Conservation (phyloP, 2,329 filamentous ascomycete species). For the Fusarium verticillioides region DNA sequence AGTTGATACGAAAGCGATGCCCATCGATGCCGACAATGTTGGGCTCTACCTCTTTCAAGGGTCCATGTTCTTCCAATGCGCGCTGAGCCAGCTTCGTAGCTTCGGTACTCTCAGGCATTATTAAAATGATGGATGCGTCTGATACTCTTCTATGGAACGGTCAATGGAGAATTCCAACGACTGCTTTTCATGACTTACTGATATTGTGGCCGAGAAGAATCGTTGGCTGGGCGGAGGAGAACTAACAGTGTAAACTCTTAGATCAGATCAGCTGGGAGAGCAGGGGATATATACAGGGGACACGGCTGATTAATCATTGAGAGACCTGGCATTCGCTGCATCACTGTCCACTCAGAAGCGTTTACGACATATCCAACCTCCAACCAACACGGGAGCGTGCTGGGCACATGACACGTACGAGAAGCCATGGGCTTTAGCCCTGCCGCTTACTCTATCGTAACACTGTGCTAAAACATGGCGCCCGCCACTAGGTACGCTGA, state of each 20-base stretch:
- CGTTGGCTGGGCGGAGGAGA: neutral
- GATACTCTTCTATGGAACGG: fast-evolving
- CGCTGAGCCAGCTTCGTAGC: neutral
- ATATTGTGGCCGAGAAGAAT: neutral
- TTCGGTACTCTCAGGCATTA: neutral
- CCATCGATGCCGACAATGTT: neutral
- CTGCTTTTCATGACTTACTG: fast-evolving
- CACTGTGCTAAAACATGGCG: too few species aligned
- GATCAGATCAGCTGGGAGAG: neutral
- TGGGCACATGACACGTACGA: neutral
- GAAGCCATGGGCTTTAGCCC: neutral
- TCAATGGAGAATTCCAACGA: neutral
- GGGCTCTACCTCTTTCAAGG: neutral
- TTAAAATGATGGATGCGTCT: neutral
- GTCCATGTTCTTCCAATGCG: neutral
- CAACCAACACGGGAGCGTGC: neutral
- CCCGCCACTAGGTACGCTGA: too few species aligned
- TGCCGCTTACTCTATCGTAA: neutral
- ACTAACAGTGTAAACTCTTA: fast-evolving
- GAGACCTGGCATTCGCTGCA: neutral
- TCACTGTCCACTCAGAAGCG: neutral
- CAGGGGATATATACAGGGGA: neutral
- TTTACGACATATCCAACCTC: neutral
- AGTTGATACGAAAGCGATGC: neutral
- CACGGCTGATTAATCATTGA: neutral